Conservation (phyloP, 345 rosid genomes). For the Gossypium australe region DNA sequence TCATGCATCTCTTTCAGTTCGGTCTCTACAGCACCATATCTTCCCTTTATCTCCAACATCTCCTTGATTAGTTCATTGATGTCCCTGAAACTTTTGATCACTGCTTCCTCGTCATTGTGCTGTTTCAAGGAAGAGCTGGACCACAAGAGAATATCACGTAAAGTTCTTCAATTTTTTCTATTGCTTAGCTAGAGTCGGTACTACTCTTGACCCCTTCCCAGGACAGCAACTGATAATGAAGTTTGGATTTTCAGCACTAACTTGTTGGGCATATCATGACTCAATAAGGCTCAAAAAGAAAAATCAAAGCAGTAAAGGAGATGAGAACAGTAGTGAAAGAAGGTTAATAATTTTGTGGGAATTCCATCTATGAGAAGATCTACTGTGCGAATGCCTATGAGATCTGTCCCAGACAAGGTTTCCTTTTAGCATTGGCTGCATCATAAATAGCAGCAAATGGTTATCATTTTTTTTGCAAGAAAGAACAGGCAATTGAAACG, state of each 20-base stretch:
- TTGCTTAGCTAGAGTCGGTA: background rate
- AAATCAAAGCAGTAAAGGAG: background rate
- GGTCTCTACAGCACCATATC: constrained; percentile 56
- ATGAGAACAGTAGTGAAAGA: background rate
- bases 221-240: background rate
- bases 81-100: constrained; percentile 88
- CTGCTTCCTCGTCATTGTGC: constrained; percentile 69
- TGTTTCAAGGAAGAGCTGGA: constrained; percentile 82
- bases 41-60: constrained; percentile 71
- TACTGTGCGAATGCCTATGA: background rate
- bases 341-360: background rate
- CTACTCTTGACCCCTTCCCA: background rate
- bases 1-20: constrained; percentile 92
- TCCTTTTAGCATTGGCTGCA: background rate
- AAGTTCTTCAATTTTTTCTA: constrained; percentile 5
- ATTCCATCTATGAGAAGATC: background rate
- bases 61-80: constrained; percentile 82
- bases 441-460: background rate
- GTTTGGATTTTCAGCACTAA: background rate
- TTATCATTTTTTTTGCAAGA: background rate
- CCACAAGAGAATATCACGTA: constrained; percentile 13
- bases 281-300: background rate
- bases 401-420: background rate
- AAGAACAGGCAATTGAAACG: background rate
- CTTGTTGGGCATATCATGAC: background rate